Base-by-base conservation (phyloP, 768 basidiomycete genomes). In the Leucosporidium scottii region DNA sequence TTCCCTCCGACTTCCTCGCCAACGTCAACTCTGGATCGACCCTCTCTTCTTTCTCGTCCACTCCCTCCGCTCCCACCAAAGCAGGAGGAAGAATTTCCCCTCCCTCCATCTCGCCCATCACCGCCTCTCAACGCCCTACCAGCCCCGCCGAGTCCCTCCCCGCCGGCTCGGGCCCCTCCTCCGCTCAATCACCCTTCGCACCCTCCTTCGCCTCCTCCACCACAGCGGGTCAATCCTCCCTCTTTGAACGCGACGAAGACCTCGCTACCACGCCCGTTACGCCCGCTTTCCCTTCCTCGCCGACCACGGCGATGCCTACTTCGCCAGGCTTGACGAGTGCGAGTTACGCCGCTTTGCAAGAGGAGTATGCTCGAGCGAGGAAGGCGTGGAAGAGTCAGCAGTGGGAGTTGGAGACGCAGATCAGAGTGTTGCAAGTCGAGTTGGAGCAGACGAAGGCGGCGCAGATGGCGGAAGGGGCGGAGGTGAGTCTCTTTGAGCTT, bases 1-100 rank as follows among this genome's bases (percentile, higher is more conserved):
- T 72, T 8, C 67, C 71, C 1, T 25, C 51, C n/a, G 65, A 69
- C 51, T 69, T 72, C 36, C 67, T 72, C 61, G 61, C 66, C 2
- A 51, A 39, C 55, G 13, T 50, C 23, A 48, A 51, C 21, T 39
- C 51, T 18, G 53, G 15, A 9, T 44, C 39, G 39, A 44, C 39
- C 8, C 39, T 44, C 39, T 44, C 39, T 17, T 44, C 39, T 13
- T 44, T 13, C 10, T 6, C 39, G 3, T 44, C 39, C 8, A 44
- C 39, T 44, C 39, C 39, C 39, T 12, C 39, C 13, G 39, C 39
- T 44, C 15, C 39, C 39, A 44, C 39, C 39, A 44, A 44, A 44
- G 13, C 56, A 27, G 49, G 56, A 17, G 61, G 34, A 23, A 13
- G 23, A 21, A 18, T 10, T 31, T 23, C 48, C 1, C 9, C 59